A percentile compares a stretch with the other conserved stretches of the same genome.
Conservation (phyloP, 805 yeast species). For the Teunomyces aglyptinius region DNA sequence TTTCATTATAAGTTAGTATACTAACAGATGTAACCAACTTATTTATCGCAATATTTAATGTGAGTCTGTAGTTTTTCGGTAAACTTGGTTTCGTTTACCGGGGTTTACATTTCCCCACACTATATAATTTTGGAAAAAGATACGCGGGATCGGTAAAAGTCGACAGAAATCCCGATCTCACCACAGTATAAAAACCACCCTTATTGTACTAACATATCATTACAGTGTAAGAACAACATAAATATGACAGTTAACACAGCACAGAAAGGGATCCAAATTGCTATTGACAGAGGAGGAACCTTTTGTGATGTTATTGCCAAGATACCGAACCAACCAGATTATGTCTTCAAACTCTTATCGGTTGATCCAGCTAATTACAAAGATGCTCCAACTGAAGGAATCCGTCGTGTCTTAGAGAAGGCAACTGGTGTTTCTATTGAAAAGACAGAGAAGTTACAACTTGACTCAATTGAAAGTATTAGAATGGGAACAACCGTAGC, state of each 20-base stretch:
- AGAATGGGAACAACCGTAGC: constrained; percentile 96
- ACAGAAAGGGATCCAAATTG: constrained; percentile 24
- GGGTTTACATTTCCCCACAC: not conserved
- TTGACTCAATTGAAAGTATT: constrained; percentile 61
- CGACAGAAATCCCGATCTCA: not conserved
- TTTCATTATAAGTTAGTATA: not conserved
- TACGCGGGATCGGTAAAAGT: not conserved
- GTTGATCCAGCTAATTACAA: constrained; percentile 85
- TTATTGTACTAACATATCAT: not conserved
- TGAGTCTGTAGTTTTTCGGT: not conserved
- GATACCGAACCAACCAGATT: constrained; percentile 53
- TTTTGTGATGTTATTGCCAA: constrained; percentile 71
- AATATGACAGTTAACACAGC: constrained; percentile 1
- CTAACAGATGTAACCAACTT: too few species aligned
- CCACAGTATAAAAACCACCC: not conserved
- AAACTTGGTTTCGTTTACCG: not conserved
- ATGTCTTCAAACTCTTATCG: constrained; percentile 74
- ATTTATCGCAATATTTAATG: too few species aligned
- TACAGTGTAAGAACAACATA: not conserved
- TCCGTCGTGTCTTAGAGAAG: constrained; percentile 69
- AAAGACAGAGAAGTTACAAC: constrained; percentile 54
- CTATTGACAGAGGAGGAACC: constrained; percentile 72
- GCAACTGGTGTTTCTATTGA: constrained; percentile 56
- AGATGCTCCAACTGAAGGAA: constrained; percentile 94
- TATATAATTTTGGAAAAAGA: not conserved